These are phyloP conservation scores for Linum trigynum DNA, from an alignment of 345 rosid species.

Conservation along the genomic window DNA sequence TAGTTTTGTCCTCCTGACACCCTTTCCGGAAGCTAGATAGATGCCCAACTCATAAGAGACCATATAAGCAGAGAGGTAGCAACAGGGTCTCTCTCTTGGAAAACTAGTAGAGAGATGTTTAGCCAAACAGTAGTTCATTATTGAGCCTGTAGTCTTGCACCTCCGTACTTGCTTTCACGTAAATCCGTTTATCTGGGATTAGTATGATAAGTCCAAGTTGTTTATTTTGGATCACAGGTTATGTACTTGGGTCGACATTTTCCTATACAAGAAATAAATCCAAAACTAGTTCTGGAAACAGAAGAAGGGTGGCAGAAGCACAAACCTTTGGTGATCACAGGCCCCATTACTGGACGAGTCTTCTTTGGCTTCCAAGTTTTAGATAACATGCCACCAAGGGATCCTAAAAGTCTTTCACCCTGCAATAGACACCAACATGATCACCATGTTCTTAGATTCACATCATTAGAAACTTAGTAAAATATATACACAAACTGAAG, in stretches of 20 bases:
- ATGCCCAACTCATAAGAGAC: too few species aligned
- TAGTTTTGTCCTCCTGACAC: too few species aligned
- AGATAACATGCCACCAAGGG: conserved; percentile 85
- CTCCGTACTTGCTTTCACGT: not conserved
- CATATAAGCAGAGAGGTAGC: too few species aligned
- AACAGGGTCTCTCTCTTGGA: too few species aligned
- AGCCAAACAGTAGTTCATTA: not conserved
- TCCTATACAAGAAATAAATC: not conserved
- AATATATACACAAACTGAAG: too few species aligned
- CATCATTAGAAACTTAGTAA: not conserved
- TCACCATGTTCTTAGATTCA: not conserved
- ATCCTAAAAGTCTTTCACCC: conserved; percentile 98
- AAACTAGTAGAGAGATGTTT: too few species aligned
- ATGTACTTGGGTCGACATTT: not conserved
- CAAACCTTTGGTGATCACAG: conserved; percentile 54
- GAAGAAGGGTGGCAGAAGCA: not conserved
- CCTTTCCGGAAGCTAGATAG: too few species aligned
- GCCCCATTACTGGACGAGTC: conserved; percentile 59
- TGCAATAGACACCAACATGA: conserved; percentile 27
- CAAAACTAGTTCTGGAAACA: not conserved
- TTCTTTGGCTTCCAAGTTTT: conserved; percentile 94
- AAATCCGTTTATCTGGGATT: too few species aligned
- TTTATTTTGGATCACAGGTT: not conserved
- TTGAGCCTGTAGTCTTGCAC: not conserved
- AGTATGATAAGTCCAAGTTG: not conserved